Conservation (phyloP, 768 basidiomycete genomes). For the Trametes villosa region DNA sequence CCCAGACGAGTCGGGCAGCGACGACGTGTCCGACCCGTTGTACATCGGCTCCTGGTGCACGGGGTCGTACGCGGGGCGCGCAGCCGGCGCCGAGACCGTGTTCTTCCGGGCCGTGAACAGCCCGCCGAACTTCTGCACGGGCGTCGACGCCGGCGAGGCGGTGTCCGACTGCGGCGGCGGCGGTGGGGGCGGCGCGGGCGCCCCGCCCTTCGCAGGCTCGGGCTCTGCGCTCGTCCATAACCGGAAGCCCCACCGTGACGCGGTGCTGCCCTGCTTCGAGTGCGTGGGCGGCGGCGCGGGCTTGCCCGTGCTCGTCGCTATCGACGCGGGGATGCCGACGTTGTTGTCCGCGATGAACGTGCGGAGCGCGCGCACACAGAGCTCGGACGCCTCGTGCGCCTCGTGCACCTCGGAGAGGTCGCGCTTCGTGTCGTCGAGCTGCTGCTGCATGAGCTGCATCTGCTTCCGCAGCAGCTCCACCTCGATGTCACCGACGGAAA, state of each 20-base stretch:
- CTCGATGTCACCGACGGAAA: constrained; percentile 12
- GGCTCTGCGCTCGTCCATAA: constrained; percentile 53
- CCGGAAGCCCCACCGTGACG: constrained; percentile 71
- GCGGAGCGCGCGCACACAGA: constrained; percentile 79
- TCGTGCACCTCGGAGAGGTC: constrained; percentile 81
- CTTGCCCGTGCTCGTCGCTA: constrained; percentile 16
- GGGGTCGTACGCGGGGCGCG: constrained; percentile 33
- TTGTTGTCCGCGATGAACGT: constrained; percentile 81
- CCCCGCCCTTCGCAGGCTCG: constrained; percentile 2
- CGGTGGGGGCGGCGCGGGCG: too few species aligned
- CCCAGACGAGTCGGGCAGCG: constrained; percentile 49
- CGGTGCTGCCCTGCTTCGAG: constrained; percentile 25
- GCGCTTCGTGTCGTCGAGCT: constrained; percentile 52
- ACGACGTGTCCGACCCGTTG: constrained; percentile 63
- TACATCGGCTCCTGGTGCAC: constrained; percentile 45
- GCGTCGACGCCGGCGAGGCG: constrained; percentile 34
- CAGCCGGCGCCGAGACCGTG: constrained; percentile 49
- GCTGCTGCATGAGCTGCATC: too few species aligned
- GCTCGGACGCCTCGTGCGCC: constrained; percentile 85
- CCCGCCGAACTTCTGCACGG: constrained; percentile 60
- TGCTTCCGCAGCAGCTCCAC: constrained; percentile 60
- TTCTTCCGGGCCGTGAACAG: constrained; percentile 67
- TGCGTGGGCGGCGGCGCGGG: constrained; percentile 19
- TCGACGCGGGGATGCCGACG: constrained; percentile 48
- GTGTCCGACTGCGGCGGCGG: constrained; percentile 17